Evolutionary conservation across 768 basidiomycete species (phyloP).

Genomic region (Psilocybe azurescens): DNA sequence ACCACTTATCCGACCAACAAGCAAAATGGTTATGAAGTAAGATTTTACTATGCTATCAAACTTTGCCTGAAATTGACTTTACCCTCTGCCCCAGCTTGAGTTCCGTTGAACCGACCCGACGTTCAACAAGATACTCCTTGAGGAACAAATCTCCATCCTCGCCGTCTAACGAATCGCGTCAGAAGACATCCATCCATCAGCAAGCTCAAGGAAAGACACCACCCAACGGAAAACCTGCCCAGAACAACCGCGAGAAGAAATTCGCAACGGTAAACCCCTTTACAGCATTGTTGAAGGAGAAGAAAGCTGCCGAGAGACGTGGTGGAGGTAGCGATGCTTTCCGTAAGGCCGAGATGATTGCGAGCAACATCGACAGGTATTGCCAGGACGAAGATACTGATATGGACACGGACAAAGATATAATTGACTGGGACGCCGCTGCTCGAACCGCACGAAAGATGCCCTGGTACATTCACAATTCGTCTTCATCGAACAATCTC

Average conservation of each 20-base stretch:
- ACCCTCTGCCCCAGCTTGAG: neutral
- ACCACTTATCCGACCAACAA: slow-evolving; percentile 15
- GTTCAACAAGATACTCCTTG: slow-evolving; percentile 18
- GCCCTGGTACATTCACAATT: neutral
- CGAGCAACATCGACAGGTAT: slow-evolving; percentile 32
- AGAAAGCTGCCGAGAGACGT: slow-evolving; percentile 40
- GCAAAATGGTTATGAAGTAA: slow-evolving; percentile 16
- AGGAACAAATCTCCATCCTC: slow-evolving; percentile 20
- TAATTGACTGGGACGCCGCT: slow-evolving; percentile 15
- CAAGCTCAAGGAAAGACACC: neutral
- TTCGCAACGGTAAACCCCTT: slow-evolving; percentile 48
- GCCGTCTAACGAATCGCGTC: slow-evolving; percentile 8
- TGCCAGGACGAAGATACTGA: slow-evolving; percentile 18
- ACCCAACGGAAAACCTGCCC: neutral
- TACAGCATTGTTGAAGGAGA: slow-evolving; percentile 59
- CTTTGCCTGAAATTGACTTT: neutral
- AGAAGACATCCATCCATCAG: neutral
- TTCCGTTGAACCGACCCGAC: neutral
- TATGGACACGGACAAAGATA: slow-evolving; percentile 11
- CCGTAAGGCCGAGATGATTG: slow-evolving; percentile 48
- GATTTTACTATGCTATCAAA: neutral
- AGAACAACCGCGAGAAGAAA: slow-evolving; percentile 4
- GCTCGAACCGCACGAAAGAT: slow-evolving; percentile 12
- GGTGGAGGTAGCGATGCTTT: slow-evolving; percentile 48
- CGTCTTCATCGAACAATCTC: slow-evolving; percentile 2